These are phyloP conservation scores for Solanum hybrid DNA, from an alignment of 305 asterid genomes.

Conservation along the genomic window DNA sequence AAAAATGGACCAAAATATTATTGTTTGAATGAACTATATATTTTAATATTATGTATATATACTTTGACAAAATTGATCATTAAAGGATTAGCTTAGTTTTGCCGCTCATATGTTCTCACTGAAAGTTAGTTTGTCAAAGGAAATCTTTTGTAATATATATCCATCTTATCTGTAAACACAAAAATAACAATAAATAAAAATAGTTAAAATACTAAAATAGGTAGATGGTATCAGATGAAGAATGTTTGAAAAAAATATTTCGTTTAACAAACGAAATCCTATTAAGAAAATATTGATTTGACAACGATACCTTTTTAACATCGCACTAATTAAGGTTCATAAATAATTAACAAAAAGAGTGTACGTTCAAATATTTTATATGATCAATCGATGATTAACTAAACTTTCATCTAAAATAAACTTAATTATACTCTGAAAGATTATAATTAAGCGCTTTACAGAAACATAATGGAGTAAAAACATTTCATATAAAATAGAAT, in stretches of 20 bases:
- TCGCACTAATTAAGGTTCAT: neutral
- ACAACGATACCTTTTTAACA: neutral
- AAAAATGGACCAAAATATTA: neutral
- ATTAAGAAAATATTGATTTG: neutral
- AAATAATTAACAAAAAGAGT: neutral
- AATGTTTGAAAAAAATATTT: neutral
- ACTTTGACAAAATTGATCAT: neutral
- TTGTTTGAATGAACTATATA: neutral
- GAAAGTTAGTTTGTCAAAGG: neutral
- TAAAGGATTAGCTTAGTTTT: neutral
- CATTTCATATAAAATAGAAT: neutral
- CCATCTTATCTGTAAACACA: neutral
- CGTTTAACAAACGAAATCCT: neutral
- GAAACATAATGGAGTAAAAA: neutral
- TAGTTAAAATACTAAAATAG: neutral
- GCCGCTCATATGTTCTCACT: neutral
- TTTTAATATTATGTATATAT: neutral
- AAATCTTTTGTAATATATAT: neutral
- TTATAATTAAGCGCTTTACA: neutral
- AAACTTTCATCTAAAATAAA: neutral
- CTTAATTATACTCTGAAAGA: too few relatives aligned
- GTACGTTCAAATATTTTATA: neutral
- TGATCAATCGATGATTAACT: neutral
- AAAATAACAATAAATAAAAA: neutral
- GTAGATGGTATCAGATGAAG: neutral